Base-by-base conservation (phyloP, 2,329 filamentous ascomycete genomes). In the Leptographium galeiforme region DNA sequence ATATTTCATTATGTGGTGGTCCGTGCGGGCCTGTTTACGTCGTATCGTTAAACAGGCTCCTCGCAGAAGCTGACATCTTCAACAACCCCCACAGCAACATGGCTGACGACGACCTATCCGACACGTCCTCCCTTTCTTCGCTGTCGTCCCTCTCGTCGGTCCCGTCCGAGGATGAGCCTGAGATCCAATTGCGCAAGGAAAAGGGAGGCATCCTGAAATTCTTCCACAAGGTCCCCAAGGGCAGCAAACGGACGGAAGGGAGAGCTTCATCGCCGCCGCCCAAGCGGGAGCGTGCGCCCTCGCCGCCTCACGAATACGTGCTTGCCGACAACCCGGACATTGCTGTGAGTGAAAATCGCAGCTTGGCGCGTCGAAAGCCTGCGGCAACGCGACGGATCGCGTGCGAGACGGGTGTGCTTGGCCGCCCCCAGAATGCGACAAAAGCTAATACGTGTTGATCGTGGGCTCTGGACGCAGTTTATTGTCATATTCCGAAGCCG, bases 401-500 rank as follows among this genome's bases (percentile, higher is more conserved):
- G 77, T 75, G 38, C 59, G 58, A 60, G 60, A 65, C 60, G 61
- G 61, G 63, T n/a, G 19, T 62, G 56, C 55, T 53, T 57, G 55
- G 55, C 53, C 59, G 58, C 46, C 34, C 39, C 40, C 25, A 50
- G n/a, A n/a, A 25, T 43, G 25, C 13, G 19, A n/a, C 34, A 6
- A 30, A 55, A 53, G 57, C 63, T 64, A 60, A 64, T 55, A 62
- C 18, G 32, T 11, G 68, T 70, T 55, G 60, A 57, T 61, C 57
- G 57, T 55, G 54, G 3, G 7, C 18, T 60, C 53, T 63, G 63
- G 61, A 61, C 60, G 57, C 63, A 96, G 89, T 96, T 98, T 71
- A 87, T 98, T 68, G 89, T 97, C 61, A 96, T 95, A 88, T 98
- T 97, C 71, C 83, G 91, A 67, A 86, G 87, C 68, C 88, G 93